Base-by-base conservation (phyloP, 352 stramenopile genomes). In the Globisporangium recalcitrans region DNA sequence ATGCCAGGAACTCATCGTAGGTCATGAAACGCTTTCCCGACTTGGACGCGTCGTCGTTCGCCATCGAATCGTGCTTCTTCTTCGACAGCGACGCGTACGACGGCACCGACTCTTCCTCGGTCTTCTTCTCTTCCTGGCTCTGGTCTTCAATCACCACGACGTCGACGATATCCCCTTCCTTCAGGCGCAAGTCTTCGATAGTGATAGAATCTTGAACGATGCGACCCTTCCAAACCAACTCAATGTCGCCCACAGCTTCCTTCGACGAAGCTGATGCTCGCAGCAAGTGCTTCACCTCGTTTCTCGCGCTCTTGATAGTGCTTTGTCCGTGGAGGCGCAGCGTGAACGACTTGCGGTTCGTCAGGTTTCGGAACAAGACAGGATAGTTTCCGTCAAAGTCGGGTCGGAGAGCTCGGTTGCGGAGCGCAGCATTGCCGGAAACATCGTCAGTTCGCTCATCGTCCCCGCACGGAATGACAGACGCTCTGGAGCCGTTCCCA, bases 1-100 rank as follows among this genome's bases (percentile, higher is more conserved):
- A 85, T 26, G 72, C 74, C 65, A 91, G 77, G 38, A 91, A 93
- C 52, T 91, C 82, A 13, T 90, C 80, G 62, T 91, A 93, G 9
- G 78, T 88, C 78, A 91, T 82, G 59, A 91, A 93, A 10, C 78
- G 80, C 53, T 87, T 87, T 5, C 70, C 62, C 6, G 74, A 52
- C 32, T 58, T 75, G 14, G 49, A 49, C 21, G 72, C 64, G 11
- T 77, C 58, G 31, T 48, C 68, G 36, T 36, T 48, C 24, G 11
- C 55, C 29, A 7, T 84, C 72, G 29, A n/a, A n/a, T n/a, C n/a
- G n/a, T n/a, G n/a, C n/a, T n/a, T 62, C 26, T 80, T 82, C n/a
- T 54, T 65, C 14, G 46, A 47, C 36, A 77, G 22, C 16, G 61
- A 70, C 47, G 71, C 64, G 58, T 71, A 51, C 24, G 62, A 60